Evolutionary conservation across 106 monocot genomes (phyloP), one percentile per base, ranked within the genome.

Genomic region (Amphibolis antarctica): DNA sequence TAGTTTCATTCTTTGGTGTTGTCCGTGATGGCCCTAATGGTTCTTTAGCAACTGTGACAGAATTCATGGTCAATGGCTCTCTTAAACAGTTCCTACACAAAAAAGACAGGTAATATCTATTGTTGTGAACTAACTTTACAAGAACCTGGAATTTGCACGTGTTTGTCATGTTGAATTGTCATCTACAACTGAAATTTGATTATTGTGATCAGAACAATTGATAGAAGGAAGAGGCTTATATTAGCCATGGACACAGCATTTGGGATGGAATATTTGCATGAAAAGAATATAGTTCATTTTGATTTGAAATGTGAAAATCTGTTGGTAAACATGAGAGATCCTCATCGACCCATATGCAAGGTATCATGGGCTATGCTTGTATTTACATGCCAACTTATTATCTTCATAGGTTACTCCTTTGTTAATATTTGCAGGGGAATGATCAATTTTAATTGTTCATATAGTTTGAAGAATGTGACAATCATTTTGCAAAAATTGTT

Each of bases 221-320:
- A 96, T 74, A 86, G 96, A 3, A 81, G 96, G 7, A 96, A 96
- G 71, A 86, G 96, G 67, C 70, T 90, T 43, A 90, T 90, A 30
- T 70, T 96, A 73, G 89, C 96, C 17, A 90, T 89, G 96, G 96
- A 96, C 80, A 82, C 73, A 57, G 86, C 96, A 68, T 90, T 84
- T 72, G 96, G 96, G 7, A 96, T 96, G 94, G 94, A 96, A 65
- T 96, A 96, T 73, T 60, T 96, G 67, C 94, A 96, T 67, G 86
- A 72, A 62, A 96, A 84, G 66, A 89, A 90, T 63, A 96, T 96
- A 53, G 94, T 96, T 26, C 94, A 96, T 73, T 96, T 96, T 80
- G 94, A 96, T 71, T 70, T 96, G 15, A 96, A 96, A 64, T 96
- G 89, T 74, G 90, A 96, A 55, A 96, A 96, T 72, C 78, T 96